Percentiles rank a stretch among this genome's conserved stretches.
phyloP scores from a whole-genome alignment of 768 basidiomycete genomes.

The Xerocomus brunneocitrinus region DNA sequence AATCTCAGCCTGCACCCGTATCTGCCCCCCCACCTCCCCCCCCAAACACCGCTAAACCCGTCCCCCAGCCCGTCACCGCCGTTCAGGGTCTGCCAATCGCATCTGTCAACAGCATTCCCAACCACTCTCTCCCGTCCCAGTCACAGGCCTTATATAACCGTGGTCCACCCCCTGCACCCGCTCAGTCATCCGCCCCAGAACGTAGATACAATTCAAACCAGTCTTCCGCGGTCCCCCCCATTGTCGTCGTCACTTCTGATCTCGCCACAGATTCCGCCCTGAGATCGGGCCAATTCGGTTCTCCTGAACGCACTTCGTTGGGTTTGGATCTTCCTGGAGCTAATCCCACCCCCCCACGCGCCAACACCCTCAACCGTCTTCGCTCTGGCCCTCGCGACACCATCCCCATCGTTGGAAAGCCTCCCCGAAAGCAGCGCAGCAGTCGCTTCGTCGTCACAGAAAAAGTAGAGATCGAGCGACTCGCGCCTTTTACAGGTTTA shows the following conservation, averaged over 20 bases:
- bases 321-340: constrained; percentile 42
- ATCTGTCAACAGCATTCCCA: constrained; percentile 33
- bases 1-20: constrained; percentile 38
- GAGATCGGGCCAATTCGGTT: constrained; percentile 38
- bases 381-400: constrained; percentile 89
- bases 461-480: constrained; percentile 91
- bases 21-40: constrained; percentile 55
- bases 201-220: constrained; percentile 47
- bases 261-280: constrained; percentile 44
- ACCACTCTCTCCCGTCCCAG: constrained; percentile 41
- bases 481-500: constrained; percentile 83
- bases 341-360: constrained; percentile 57
- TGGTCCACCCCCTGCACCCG: constrained; percentile 39
- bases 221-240: constrained; percentile 63
- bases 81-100: constrained; percentile 34
- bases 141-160: constrained; percentile 38
- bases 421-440: constrained; percentile 95
- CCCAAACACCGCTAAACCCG: constrained; percentile 60
- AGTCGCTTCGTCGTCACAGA: constrained; percentile 95
- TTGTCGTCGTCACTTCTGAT: constrained; percentile 83
- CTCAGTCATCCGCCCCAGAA: constrained; percentile 44
- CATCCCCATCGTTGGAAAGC: constrained; percentile 93
- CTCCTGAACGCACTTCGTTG: constrained; percentile 46
- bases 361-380: constrained; percentile 66
- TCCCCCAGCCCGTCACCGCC: constrained; percentile 48